These are phyloP conservation scores for Ogataea thermomethanolica DNA, from an alignment of 805 yeast species.

Conservation along the genomic window DNA sequence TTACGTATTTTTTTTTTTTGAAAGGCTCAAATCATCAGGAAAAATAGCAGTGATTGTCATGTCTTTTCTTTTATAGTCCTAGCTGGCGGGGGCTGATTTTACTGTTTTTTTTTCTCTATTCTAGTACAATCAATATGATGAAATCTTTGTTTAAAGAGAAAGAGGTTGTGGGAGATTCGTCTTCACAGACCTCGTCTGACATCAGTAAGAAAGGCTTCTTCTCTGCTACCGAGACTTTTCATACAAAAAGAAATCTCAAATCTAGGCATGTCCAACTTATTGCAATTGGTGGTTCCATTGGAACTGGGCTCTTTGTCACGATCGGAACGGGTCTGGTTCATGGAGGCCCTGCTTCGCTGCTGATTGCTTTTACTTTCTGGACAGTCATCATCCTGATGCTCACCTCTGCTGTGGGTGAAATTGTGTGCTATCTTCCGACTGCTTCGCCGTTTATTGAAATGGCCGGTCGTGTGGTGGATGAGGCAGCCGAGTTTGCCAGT, in stretches of 20 bases:
- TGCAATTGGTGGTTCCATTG: conserved; percentile 41
- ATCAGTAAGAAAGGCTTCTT: conserved; percentile 11
- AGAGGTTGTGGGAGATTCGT: conserved; percentile 2
- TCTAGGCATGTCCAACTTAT: conserved; percentile 38
- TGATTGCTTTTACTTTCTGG: conserved; percentile 35
- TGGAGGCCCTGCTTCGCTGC: conserved; percentile 37
- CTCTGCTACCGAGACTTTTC: conserved; percentile 9
- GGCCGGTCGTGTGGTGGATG: conserved; percentile 39
- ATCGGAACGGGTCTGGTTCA: conserved; percentile 34
- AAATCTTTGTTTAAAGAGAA: conserved; percentile 1
- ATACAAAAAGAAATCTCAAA: conserved; percentile 32
- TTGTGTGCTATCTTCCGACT: conserved; percentile 37
- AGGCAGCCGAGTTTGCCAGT: conserved; percentile 34
- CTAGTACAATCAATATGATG: neutral
- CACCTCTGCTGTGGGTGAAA: conserved; percentile 36
- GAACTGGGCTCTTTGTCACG: conserved; percentile 38
- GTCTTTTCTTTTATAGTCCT: too few species aligned
- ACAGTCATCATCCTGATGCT: conserved; percentile 31
- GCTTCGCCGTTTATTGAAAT: conserved; percentile 37
- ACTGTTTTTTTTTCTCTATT: neutral
- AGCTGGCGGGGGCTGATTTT: too few species aligned
- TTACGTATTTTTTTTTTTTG: conserved; percentile 1
- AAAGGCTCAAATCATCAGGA: neutral
- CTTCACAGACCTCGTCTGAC: conserved; percentile 8
- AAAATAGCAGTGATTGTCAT: neutral